Conservation (phyloP, 257 asterid species). For the Scutellaria galericulata region DNA sequence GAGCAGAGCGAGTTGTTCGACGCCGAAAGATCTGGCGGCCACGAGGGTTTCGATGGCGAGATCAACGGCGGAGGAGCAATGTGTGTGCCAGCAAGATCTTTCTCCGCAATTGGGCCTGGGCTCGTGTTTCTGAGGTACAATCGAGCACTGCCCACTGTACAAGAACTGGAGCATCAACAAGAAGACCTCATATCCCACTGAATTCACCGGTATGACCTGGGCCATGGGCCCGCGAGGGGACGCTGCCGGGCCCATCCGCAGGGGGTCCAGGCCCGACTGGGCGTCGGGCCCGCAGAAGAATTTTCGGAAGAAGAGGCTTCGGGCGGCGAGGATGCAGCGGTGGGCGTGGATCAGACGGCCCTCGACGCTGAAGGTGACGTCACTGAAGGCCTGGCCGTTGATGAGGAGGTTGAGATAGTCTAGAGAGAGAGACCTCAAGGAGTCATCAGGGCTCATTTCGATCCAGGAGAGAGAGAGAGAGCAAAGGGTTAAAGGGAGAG, state of each 20-base stretch:
- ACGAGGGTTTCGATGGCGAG: conserved; percentile 78
- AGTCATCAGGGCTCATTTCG: conserved; percentile 73
- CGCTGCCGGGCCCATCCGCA: conserved; percentile 39
- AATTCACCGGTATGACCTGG: conserved; percentile 76
- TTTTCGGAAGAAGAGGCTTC: conserved; percentile 82
- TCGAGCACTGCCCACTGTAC: conserved; percentile 82
- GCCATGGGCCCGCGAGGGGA: conserved; percentile 37
- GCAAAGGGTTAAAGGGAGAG: neutral
- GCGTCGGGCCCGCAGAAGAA: conserved; percentile 82
- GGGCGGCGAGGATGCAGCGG: conserved; percentile 81
- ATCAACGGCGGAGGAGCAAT: conserved; percentile 95
- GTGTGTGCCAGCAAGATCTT: conserved; percentile 87
- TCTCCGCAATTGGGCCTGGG: conserved; percentile 86
- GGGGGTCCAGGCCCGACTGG: conserved; percentile 50
- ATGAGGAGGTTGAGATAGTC: conserved; percentile 90
- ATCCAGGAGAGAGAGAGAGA: neutral
- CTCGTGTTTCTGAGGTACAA: conserved; percentile 88
- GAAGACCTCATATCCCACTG: conserved; percentile 86
- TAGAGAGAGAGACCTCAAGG: conserved; percentile 81
- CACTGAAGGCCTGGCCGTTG: conserved; percentile 97
- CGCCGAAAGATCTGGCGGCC: conserved; percentile 94
- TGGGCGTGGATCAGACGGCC: conserved; percentile 92
- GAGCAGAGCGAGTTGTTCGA: conserved; percentile 82
- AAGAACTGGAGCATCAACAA: conserved; percentile 80
- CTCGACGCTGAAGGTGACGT: conserved; percentile 89